A percentile compares a stretch with the other conserved stretches of the same genome.
phyloP scores from a whole-genome alignment of 805 yeast species.

The Kodamaea leandrae region DNA sequence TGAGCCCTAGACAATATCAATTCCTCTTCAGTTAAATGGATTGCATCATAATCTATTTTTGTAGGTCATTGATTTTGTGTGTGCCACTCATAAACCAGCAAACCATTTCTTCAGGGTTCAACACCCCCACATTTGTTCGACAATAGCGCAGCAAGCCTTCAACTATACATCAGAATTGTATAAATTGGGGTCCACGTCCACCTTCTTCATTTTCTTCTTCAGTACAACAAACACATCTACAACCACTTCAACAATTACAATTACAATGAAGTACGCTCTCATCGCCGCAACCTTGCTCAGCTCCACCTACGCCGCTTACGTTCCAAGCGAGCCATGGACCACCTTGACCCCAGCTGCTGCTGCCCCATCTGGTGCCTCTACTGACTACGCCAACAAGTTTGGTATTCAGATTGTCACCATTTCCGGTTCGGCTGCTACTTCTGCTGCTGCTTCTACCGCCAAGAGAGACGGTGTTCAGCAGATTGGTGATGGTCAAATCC shows the following conservation, averaged over 20 bases:
- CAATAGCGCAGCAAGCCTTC: too few relatives aligned
- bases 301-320: slow-evolving; percentile 21
- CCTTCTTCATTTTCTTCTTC: slow-evolving; percentile 1
- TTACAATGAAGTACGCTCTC: slow-evolving; percentile 22
- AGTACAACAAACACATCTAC: slow-evolving; percentile 4
- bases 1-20: background rate
- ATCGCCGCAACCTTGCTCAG: slow-evolving; percentile 16
- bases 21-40: background rate
- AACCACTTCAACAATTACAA: background rate
- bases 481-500: slow-evolving; percentile 60
- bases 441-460: slow-evolving; percentile 40
- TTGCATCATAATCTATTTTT: background rate
- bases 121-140: too few relatives aligned
- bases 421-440: slow-evolving; percentile 13
- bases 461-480: slow-evolving; percentile 26
- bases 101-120: background rate
- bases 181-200: background rate
- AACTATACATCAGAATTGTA: too few relatives aligned
- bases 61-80: background rate
- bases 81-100: background rate
- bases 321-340: slow-evolving; percentile 28
- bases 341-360: slow-evolving; percentile 31
- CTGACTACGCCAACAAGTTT: slow-evolving; percentile 16
- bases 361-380: slow-evolving; percentile 24
- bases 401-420: slow-evolving; percentile 8